Conservation (phyloP, 805 yeast species). For the Wickerhamiella galacta region DNA sequence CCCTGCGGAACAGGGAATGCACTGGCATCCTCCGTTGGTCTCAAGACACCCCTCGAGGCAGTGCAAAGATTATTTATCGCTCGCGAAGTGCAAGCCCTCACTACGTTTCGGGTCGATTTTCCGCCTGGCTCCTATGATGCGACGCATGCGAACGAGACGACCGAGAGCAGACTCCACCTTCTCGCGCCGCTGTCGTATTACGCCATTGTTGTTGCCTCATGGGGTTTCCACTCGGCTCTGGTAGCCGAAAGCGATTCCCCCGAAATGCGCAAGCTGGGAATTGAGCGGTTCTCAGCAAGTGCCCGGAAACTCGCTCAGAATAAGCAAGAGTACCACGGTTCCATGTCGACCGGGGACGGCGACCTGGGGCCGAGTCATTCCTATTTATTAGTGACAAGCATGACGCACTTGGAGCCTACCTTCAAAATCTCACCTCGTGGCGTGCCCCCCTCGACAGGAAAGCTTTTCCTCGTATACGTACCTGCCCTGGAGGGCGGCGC, state of each 20-base stretch:
- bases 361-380: slow-evolving; percentile 30
- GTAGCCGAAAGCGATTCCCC: slow-evolving; percentile 67
- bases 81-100: slow-evolving; percentile 23
- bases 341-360: slow-evolving; percentile 10
- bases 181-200: slow-evolving; percentile 11
- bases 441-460: slow-evolving; percentile 24
- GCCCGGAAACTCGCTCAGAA: slow-evolving; percentile 36
- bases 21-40: slow-evolving; percentile 43
- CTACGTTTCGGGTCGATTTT: slow-evolving; percentile 30
- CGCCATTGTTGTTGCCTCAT: slow-evolving; percentile 46
- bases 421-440: slow-evolving; percentile 51
- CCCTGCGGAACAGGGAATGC: slow-evolving; percentile 88
- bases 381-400: slow-evolving; percentile 42
- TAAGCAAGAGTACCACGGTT: slow-evolving; percentile 38
- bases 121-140: slow-evolving; percentile 25
- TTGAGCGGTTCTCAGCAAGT: slow-evolving; percentile 52
- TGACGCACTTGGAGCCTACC: slow-evolving; percentile 39
- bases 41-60: slow-evolving; percentile 16
- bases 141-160: background rate
- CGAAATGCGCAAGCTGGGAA: slow-evolving; percentile 46
- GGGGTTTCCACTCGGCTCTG: slow-evolving; percentile 77
- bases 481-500: slow-evolving; percentile 21
- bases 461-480: slow-evolving; percentile 33
- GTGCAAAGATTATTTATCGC: slow-evolving; percentile 15
- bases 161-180: slow-evolving; percentile 17